Conservation (phyloP, 2,329 filamentous ascomycete genomes). For the Dendryphion nanum region DNA sequence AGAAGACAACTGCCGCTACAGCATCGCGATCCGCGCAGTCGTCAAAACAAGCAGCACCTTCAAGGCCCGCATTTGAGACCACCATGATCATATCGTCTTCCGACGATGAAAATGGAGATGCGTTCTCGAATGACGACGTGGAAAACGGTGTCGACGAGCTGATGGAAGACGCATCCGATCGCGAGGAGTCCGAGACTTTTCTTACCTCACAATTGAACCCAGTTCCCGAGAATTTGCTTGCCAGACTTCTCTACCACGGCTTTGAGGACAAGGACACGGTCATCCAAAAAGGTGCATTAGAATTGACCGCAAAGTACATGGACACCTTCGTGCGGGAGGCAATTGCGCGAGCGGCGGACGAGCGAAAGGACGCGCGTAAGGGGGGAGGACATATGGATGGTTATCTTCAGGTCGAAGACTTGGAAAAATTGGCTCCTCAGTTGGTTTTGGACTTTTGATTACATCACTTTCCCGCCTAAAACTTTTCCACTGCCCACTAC, state of each 20-base stretch:
- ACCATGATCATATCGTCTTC: conserved; percentile 31
- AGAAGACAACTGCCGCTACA: conserved; percentile 17
- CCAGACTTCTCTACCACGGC: conserved; percentile 73
- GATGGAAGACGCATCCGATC: conserved; percentile 21
- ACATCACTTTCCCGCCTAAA: too few relatives aligned
- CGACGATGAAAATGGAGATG: conserved; percentile 29
- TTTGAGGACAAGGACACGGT: conserved; percentile 56
- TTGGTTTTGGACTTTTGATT: conserved; percentile 77
- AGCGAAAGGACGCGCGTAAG: conserved; percentile 55
- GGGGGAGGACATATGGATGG: conserved; percentile 46
- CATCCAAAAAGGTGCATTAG: conserved; percentile 51
- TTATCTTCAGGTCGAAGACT: conserved; percentile 82
- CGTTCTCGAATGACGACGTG: conserved; percentile 14
- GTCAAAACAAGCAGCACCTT: conserved; percentile 20
- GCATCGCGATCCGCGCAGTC: conserved; percentile 17
- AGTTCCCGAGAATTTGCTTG: conserved; percentile 73
- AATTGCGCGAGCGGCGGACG: conserved; percentile 72
- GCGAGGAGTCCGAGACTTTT: conserved; percentile 1
- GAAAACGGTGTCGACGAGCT: conserved; percentile 28
- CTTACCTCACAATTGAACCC: conserved; percentile 26
- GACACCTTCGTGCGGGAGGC: conserved; percentile 90
- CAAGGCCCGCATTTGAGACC: conserved; percentile 19
- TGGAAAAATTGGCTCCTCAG: conserved; percentile 85
- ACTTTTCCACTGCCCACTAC: too few relatives aligned
- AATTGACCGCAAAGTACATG: conserved; percentile 77